These are phyloP conservation scores for Byssochlamys sp. DNA, from an alignment of 2,329 filamentous ascomycete species.

Conservation along the genomic window DNA sequence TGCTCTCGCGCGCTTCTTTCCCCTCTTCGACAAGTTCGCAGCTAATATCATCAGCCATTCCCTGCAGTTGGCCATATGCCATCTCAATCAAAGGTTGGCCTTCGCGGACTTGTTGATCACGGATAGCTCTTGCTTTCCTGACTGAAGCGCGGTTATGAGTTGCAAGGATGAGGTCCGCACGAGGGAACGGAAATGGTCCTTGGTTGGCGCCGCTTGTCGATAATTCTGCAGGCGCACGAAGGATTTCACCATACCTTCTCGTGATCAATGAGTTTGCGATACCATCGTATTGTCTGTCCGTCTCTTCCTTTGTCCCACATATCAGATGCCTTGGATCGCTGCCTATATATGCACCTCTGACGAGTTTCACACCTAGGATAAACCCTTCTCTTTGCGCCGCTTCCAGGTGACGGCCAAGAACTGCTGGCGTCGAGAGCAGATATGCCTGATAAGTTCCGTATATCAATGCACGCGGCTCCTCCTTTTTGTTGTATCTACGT, in stretches of 20 bases:
- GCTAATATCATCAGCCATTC: conserved; percentile 52
- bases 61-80: conserved; percentile 47
- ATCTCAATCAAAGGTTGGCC: conserved; percentile 37
- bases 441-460: conserved; percentile 74
- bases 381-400: conserved; percentile 52
- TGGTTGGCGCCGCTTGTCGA: conserved; percentile 19
- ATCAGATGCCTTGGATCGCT: conserved; percentile 61
- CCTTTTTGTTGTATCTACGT: conserved; percentile 57
- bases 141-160: conserved; percentile 73
- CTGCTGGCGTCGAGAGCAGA: conserved; percentile 51
- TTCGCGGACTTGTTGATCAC: conserved; percentile 33
- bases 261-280: conserved; percentile 58
- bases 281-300: conserved; percentile 61
- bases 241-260: conserved; percentile 46
- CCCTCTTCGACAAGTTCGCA: conserved; percentile 40
- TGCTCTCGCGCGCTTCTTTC: conserved; percentile 26
- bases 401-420: conserved; percentile 53
- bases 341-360: conserved; percentile 63
- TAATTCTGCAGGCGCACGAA: conserved; percentile 36
- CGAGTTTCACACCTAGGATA: conserved; percentile 62
- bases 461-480: conserved; percentile 49
- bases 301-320: conserved; percentile 59
- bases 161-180: conserved; percentile 59
- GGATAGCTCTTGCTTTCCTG: conserved; percentile 39
- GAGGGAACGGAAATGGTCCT: conserved; percentile 37